Percentiles rank a stretch among this genome's conserved stretches.
Evolutionary conservation across 2,329 filamentous ascomycete genomes (phyloP).

Genomic region (Diplodia scrobiculata): DNA sequence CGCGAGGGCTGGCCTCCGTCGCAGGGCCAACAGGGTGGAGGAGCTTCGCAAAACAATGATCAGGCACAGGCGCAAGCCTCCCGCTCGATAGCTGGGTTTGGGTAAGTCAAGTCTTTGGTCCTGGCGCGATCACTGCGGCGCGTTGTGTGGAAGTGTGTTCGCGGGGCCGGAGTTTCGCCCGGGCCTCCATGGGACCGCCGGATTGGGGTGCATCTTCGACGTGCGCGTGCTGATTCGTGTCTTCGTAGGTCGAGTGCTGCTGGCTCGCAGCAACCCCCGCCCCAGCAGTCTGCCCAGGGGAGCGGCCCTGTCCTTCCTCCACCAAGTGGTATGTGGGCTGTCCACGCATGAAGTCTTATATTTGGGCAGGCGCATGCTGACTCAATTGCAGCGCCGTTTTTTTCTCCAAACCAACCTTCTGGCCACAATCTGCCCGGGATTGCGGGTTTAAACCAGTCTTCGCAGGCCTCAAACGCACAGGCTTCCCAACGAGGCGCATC

Average conservation of each 20-base stretch:
- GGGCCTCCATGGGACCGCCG: not conserved
- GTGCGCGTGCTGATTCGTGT: slow-evolving; percentile 13
- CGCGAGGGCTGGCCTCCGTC: slow-evolving; percentile 48
- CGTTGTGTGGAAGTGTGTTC: not conserved
- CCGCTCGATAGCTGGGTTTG: slow-evolving; percentile 43
- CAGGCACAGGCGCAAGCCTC: slow-evolving; percentile 40
- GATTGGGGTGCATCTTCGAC: not conserved
- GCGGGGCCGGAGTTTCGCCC: not conserved
- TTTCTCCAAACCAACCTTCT: slow-evolving; percentile 44
- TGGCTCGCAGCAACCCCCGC: slow-evolving; percentile 38
- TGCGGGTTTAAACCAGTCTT: slow-evolving; percentile 49
- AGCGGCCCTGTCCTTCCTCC: slow-evolving; percentile 45
- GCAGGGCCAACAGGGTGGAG: slow-evolving; percentile 53
- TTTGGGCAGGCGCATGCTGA: not conserved
- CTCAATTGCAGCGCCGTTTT: slow-evolving; percentile 41
- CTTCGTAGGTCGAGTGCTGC: slow-evolving; percentile 38
- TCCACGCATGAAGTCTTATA: not conserved
- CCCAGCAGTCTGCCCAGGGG: slow-evolving; percentile 43
- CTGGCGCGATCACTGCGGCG: not conserved
- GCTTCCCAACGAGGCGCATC: slow-evolving; percentile 42
- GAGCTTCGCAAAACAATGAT: slow-evolving; percentile 49
- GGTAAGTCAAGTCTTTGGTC: slow-evolving; percentile 33
- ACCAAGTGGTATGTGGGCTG: slow-evolving; percentile 41
- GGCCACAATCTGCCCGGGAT: slow-evolving; percentile 51
- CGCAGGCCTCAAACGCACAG: slow-evolving; percentile 48